Evolutionary conservation across 345 rosid genomes (phyloP).

Genomic region (Camelina sativa): DNA sequence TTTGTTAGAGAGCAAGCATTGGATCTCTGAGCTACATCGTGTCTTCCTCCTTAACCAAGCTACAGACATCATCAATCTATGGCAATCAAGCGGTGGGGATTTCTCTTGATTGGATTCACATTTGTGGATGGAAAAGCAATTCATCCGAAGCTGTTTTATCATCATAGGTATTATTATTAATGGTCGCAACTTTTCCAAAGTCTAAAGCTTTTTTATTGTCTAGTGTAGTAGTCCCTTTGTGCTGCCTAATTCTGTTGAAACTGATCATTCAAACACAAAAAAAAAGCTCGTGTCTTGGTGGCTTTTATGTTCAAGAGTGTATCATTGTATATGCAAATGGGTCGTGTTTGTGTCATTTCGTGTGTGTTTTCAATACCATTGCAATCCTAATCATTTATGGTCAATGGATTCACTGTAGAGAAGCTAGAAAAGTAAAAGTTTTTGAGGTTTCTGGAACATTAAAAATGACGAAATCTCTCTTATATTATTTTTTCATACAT

Average conservation of each 20-base stretch:
- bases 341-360: neutral
- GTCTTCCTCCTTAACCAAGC: conserved; percentile 83
- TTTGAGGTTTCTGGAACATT: too few relatives aligned
- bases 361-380: neutral
- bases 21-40: conserved; percentile 80
- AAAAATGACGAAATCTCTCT: too few relatives aligned
- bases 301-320: neutral
- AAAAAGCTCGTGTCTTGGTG: neutral
- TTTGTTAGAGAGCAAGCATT: conserved; percentile 75
- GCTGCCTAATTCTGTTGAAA: neutral
- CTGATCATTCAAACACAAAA: neutral
- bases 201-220: conserved; percentile 7
- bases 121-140: neutral
- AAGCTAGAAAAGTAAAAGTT: too few relatives aligned
- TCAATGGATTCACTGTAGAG: neutral
- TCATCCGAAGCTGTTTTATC: neutral
- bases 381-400: neutral
- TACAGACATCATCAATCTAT: conserved; percentile 77
- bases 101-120: conserved; percentile 33
- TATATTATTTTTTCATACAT: too few relatives aligned
- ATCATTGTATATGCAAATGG: neutral
- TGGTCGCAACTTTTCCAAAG: conserved; percentile 11
- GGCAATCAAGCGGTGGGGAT: conserved; percentile 68
- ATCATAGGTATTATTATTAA: neutral
- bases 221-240: neutral